A percentile compares a stretch with the other conserved stretches of the same genome.
These are phyloP conservation scores for Tetraselmis chui DNA, from an alignment of 139 green algal species.

Conservation along the genomic window DNA sequence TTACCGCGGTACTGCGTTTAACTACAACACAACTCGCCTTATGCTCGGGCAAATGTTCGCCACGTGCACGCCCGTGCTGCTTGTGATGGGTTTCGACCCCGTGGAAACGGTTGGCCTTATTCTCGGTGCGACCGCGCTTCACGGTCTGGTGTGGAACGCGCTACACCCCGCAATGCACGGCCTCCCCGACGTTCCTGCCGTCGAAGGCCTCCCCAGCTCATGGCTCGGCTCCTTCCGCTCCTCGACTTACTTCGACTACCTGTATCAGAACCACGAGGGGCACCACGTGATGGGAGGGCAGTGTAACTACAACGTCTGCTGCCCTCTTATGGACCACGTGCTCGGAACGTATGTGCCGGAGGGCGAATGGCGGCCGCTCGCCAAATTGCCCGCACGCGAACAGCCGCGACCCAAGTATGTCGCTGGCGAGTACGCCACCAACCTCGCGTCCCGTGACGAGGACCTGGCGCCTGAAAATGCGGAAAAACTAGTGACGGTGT, in stretches of 20 bases:
- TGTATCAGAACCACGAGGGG: conserved; percentile 24
- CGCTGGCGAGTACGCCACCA: conserved; percentile 17
- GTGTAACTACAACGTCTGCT: conserved; percentile 29
- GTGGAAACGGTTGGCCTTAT: background rate
- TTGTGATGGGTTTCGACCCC: conserved; percentile 17
- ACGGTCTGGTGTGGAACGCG: conserved; percentile 21
- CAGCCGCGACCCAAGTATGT: conserved; percentile 7
- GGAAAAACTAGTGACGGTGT: background rate
- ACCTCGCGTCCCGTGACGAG: background rate
- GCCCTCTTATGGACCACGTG: conserved; percentile 20
- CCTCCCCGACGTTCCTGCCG: conserved; percentile 11
- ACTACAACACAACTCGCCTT: conserved; percentile 14
- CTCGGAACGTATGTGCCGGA: conserved; percentile 14
- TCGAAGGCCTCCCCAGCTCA: conserved; percentile 8
- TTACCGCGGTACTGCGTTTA: conserved; percentile 26
- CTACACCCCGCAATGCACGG: conserved; percentile 26
- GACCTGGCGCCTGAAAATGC: background rate
- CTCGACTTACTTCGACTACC: conserved; percentile 19
- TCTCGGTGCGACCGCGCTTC: background rate
- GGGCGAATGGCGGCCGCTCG: conserved; percentile 9
- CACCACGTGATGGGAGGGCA: conserved; percentile 18
- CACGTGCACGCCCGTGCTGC: conserved; percentile 4
- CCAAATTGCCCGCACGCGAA: background rate
- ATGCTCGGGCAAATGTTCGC: conserved; percentile 17
- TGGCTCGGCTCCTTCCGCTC: background rate